phyloP scores from a whole-genome alignment of 2,329 filamentous ascomycete species.

The Aureobasidium namibiae region DNA sequence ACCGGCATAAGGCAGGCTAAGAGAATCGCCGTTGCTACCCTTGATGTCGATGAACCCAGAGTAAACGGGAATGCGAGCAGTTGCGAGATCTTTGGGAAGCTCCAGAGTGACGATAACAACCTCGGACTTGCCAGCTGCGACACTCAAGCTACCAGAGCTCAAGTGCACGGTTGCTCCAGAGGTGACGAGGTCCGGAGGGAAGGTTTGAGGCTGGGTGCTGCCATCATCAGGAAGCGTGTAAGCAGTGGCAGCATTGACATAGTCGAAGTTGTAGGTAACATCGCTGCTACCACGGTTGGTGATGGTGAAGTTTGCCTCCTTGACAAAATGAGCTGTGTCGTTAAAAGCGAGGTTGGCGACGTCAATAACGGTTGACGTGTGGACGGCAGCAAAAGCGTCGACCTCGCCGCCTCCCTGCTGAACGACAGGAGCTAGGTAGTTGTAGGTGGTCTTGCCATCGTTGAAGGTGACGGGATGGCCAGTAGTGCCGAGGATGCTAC shows the following conservation, averaged over 20 bases:
- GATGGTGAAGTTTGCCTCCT: conserved; percentile 46
- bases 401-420: conserved; percentile 56
- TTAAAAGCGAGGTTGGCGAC: conserved; percentile 55
- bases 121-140: conserved; percentile 17
- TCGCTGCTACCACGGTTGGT: conserved; percentile 44
- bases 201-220: conserved; percentile 16
- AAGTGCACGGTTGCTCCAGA: conserved; percentile 18
- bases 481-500: conserved; percentile 20
- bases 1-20: conserved; percentile 27
- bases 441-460: conserved; percentile 21
- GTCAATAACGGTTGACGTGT: conserved; percentile 45
- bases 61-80: conserved; percentile 25
- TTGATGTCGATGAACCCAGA: conserved; percentile 26
- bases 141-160: conserved; percentile 14
- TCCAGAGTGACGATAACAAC: conserved; percentile 19
- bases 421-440: conserved; percentile 39
- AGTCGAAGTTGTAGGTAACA: conserved; percentile 45
- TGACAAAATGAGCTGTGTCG: conserved; percentile 50
- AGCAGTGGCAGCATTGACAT: conserved; percentile 44
- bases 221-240: conserved; percentile 37
- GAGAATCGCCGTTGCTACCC: conserved; percentile 18
- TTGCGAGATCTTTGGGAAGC: conserved; percentile 18
- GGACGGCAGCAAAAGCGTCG: conserved; percentile 52
- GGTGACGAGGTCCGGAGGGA: conserved; percentile 18
- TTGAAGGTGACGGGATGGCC: conserved; percentile 23